These are phyloP conservation scores for Beauveria rudraprayagi DNA, from an alignment of 2,329 filamentous ascomycete genomes.

Conservation along the genomic window DNA sequence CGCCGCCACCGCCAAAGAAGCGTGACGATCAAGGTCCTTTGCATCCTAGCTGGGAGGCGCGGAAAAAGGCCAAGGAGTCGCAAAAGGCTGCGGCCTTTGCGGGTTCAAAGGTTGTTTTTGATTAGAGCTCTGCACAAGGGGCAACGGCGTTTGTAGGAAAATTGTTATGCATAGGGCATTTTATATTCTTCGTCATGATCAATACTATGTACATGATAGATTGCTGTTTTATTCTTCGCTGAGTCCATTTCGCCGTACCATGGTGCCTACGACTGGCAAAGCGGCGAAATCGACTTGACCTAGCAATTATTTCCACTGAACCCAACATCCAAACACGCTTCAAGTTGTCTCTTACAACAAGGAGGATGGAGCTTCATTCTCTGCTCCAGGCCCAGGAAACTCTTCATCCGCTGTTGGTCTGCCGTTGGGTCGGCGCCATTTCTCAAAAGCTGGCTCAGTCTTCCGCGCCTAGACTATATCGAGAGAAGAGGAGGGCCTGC, in stretches of 20 bases:
- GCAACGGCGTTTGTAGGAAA: neutral
- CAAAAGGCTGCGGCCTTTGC: conserved; percentile 44
- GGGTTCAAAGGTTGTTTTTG: conserved; percentile 53
- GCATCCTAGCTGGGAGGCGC: conserved; percentile 59
- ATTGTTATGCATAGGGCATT: neutral
- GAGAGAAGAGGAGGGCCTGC: neutral
- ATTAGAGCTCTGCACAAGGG: conserved; percentile 25
- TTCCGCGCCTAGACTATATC: no score
- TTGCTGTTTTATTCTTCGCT: neutral
- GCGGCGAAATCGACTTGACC: neutral
- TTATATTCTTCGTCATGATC: neutral
- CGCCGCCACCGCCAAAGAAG: conserved; percentile 25
- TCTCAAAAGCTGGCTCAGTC: no score
- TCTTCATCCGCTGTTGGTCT: neutral
- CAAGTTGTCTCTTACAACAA: neutral
- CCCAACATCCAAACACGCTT: neutral
- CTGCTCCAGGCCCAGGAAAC: neutral
- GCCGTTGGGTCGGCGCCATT: neutral
- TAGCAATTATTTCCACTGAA: neutral
- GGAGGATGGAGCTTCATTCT: neutral
- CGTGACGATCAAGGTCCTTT: conserved; percentile 45
- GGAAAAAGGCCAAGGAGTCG: conserved; percentile 52
- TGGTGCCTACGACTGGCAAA: neutral
- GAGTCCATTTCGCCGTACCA: neutral
- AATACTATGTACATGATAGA: neutral